Evolutionary conservation across 768 basidiomycete species (phyloP), one percentile per base, ranked within the genome.

Genomic region (Russula vinacea): DNA sequence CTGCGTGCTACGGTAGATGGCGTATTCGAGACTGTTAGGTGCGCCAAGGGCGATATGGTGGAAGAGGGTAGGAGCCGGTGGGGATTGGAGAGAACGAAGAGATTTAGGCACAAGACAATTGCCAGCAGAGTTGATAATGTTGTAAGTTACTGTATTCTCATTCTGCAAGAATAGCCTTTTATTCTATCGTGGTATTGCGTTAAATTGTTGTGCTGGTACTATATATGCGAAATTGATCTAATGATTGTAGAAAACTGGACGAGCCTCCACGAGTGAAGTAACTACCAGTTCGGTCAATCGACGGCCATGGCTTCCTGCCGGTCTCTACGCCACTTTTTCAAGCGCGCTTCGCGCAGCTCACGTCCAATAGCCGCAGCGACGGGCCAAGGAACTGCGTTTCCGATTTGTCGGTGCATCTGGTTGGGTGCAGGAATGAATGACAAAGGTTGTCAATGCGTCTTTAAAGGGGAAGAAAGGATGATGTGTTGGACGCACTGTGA

Each of bases 21-120:
- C 5, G 77, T 86, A 6, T 87, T 96, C 9, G 85, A 79, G 69
- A 78, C 81, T 51, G 83, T 96, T 16, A 84, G 83, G 16, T 94
- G 91, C 71, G 81, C 78, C 74, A 88, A 89, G 70, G 94, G 94
- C 3, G 90, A 94, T 74, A 92, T 94, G 86, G 93, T 96, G 0
- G 89, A 91, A 68, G 93, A 96, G 71, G 92, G 92, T 5, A 79
- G 72, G 88, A 92, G 70, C 73, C 94, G 58, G 85, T 94, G 10
- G 83, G 85, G 68, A 86, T 90, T 55, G 83, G 85, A 59, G 76
- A 77, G 58, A 79, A 77, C 13, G 70, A n/a, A 3, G 58, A 62
- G 7, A 42, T 42, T 4, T 22, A 62, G 1, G 11, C 19, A 1
- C 6, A 3, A 35, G 10, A 7, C 8, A 7, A 35, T 35, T 35